These are phyloP conservation scores for Solanum pennellii DNA, from an alignment of 257 asterid species.

Conservation along the genomic window DNA sequence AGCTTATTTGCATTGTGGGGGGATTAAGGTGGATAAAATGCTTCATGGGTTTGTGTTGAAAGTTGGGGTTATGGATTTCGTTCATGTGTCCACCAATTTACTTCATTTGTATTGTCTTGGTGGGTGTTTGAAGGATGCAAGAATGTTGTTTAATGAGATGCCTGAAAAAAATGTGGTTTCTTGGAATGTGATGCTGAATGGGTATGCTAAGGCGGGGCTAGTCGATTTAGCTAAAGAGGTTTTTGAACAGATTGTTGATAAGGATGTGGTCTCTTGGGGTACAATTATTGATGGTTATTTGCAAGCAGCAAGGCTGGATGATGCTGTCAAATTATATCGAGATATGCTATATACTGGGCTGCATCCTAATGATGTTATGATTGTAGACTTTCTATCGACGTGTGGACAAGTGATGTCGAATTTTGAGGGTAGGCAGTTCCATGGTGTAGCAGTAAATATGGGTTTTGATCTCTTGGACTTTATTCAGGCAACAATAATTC, in stretches of 20 bases:
- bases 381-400: conserved; percentile 66
- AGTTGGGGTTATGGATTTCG: conserved; percentile 46
- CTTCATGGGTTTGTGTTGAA: conserved; percentile 70
- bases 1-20: conserved; percentile 39
- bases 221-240: conserved; percentile 40
- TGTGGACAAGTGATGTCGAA: conserved; percentile 39
- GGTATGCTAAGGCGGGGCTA: conserved; percentile 58
- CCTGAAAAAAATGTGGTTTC: conserved; percentile 56
- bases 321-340: conserved; percentile 42
- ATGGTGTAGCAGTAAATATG: conserved; percentile 35
- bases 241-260: conserved; percentile 47
- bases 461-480: conserved; percentile 47
- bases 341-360: conserved; percentile 51
- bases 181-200: conserved; percentile 88
- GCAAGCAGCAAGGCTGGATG: conserved; percentile 44
- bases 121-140: conserved; percentile 37
- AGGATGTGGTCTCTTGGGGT: conserved; percentile 91
- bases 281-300: conserved; percentile 67
- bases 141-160: conserved; percentile 39
- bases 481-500: conserved; percentile 63
- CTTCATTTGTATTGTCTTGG: conserved; percentile 44
- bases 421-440: conserved; percentile 66
- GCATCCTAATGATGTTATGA: conserved; percentile 66
- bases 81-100: conserved; percentile 64
- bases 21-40: conserved; percentile 18